A percentile compares a stretch with the other conserved stretches of the same genome.
Evolutionary conservation across 208 protist species (phyloP).

Genomic region (Wallacemonas sp.): DNA sequence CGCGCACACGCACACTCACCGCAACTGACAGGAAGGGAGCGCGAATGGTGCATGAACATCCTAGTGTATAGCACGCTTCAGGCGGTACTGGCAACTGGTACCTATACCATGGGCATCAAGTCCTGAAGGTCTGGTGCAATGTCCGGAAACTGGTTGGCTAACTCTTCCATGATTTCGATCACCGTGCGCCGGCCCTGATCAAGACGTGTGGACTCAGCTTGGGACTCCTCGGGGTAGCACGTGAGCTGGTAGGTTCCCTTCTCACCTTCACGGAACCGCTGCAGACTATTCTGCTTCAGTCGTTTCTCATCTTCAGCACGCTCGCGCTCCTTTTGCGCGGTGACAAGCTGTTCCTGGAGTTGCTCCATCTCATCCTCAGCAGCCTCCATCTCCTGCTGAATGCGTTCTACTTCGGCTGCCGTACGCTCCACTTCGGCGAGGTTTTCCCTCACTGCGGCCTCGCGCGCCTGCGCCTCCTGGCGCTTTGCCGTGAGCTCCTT

Average conservation of each 20-base stretch:
- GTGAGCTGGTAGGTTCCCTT: slow-evolving; percentile 79
- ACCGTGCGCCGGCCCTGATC: slow-evolving; percentile 63
- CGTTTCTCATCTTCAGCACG: slow-evolving; percentile 74
- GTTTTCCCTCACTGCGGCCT: slow-evolving; percentile 77
- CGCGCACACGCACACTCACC: no score
- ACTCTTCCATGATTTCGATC: slow-evolving; percentile 70
- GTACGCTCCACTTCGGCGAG: slow-evolving; percentile 78
- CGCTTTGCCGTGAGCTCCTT: slow-evolving; percentile 88
- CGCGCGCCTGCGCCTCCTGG: slow-evolving; percentile 80
- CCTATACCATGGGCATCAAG: slow-evolving; percentile 49
- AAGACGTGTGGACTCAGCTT: slow-evolving; percentile 41
- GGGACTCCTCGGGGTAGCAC: slow-evolving; percentile 61
- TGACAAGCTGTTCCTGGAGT: slow-evolving; percentile 52
- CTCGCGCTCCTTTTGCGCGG: slow-evolving; percentile 58
- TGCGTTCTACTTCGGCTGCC: slow-evolving; percentile 69
- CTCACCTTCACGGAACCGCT: slow-evolving; percentile 83
- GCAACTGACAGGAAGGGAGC: no score
- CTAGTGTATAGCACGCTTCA: no score
- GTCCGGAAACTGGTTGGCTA: slow-evolving; percentile 70
- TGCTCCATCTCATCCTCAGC: slow-evolving; percentile 75
- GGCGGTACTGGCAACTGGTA: no score
- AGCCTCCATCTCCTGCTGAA: slow-evolving; percentile 62
- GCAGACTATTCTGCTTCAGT: slow-evolving; percentile 77
- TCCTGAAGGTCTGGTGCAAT: slow-evolving; percentile 63
- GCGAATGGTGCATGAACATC: not conserved